Percentiles rank a stretch among this genome's conserved stretches.
phyloP scores from a whole-genome alignment of 1,139 yeast species.

The Yamadazyma kanchanaburiensis region DNA sequence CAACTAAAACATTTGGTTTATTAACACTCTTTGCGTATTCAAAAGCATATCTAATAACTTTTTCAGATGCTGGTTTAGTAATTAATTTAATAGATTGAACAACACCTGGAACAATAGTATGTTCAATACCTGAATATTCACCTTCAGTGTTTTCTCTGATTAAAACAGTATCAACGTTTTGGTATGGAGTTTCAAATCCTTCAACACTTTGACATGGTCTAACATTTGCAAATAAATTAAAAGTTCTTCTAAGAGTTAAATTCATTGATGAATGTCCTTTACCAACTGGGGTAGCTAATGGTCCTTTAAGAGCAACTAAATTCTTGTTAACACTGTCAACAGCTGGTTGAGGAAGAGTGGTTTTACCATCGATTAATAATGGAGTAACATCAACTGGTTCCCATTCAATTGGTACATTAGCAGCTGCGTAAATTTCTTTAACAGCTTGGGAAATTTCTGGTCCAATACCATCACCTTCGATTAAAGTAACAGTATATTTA shows the following conservation, averaged over 20 bases:
- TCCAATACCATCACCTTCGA: constrained; percentile 99
- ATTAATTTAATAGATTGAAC: constrained; percentile 97
- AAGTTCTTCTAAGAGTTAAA: constrained; percentile 95
- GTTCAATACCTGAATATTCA: constrained; percentile 98
- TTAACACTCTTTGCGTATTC: constrained; percentile 90
- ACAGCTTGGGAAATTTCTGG: constrained; percentile 92
- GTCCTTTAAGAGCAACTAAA: constrained; percentile 95
- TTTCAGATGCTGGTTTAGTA: constrained; percentile 94
- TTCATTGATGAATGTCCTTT: constrained; percentile 98
- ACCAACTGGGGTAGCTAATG: constrained; percentile 97
- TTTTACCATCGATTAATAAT: constrained; percentile 83
- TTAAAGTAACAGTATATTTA: constrained; percentile 88
- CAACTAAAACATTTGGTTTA: constrained; percentile 89
- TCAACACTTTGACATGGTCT: constrained; percentile 94
- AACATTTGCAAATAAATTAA: constrained; percentile 92
- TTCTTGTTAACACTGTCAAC: constrained; percentile 89
- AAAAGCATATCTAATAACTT: constrained; percentile 93
- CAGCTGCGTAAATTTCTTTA: constrained; percentile 87
- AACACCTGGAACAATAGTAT: constrained; percentile 96
- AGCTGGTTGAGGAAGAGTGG: constrained; percentile 90
- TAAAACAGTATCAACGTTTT: constrained; percentile 89
- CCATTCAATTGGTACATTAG: constrained; percentile 95
- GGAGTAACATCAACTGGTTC: constrained; percentile 97
- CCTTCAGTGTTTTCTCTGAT: constrained; percentile 99
- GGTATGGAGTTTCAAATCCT: constrained; percentile 94